These are phyloP conservation scores for Ogataea populi-albae DNA, from an alignment of 805 yeast genomes.

Conservation along the genomic window DNA sequence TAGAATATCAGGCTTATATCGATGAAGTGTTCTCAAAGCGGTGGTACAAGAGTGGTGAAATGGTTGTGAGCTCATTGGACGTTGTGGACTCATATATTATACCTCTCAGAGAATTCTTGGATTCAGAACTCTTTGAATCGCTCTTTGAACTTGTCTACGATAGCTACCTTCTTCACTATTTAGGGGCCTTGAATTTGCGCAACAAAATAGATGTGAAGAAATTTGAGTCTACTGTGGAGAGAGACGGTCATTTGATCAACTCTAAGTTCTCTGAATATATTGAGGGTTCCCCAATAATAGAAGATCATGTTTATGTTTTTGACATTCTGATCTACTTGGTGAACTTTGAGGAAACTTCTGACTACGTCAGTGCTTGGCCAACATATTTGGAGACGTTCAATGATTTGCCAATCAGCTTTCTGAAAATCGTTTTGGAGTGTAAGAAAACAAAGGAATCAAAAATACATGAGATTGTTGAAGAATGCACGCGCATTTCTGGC, in stretches of 20 bases:
- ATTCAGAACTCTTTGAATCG: conserved; percentile 29
- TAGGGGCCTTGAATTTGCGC: conserved; percentile 21
- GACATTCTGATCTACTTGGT: conserved; percentile 61
- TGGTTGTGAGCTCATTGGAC: conserved; percentile 25
- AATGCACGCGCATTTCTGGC: conserved; percentile 20
- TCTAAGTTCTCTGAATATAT: conserved; percentile 46
- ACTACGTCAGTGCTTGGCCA: conserved; percentile 38
- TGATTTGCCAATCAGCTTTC: conserved; percentile 72
- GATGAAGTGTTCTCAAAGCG: conserved; percentile 25
- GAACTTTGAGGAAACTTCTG: conserved; percentile 43
- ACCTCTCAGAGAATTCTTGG: conserved; percentile 29
- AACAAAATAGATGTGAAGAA: conserved; percentile 29
- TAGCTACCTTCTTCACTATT: conserved; percentile 39
- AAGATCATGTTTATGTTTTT: conserved; percentile 52
- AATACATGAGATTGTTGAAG: conserved; percentile 24
- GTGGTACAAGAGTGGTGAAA: conserved; percentile 31
- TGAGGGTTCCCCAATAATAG: conserved; percentile 33
- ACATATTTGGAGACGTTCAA: conserved; percentile 63
- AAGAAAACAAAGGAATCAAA: conserved; percentile 34
- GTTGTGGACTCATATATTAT: conserved; percentile 27
- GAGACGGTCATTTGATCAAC: conserved; percentile 59
- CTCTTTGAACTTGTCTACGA: conserved; percentile 33
- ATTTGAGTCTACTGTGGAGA: conserved; percentile 48
- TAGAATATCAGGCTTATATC: conserved; percentile 25
- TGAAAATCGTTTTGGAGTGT: conserved; percentile 59